These are phyloP conservation scores for Pisolithus albus DNA, from an alignment of 768 basidiomycete genomes.

Conservation along the genomic window DNA sequence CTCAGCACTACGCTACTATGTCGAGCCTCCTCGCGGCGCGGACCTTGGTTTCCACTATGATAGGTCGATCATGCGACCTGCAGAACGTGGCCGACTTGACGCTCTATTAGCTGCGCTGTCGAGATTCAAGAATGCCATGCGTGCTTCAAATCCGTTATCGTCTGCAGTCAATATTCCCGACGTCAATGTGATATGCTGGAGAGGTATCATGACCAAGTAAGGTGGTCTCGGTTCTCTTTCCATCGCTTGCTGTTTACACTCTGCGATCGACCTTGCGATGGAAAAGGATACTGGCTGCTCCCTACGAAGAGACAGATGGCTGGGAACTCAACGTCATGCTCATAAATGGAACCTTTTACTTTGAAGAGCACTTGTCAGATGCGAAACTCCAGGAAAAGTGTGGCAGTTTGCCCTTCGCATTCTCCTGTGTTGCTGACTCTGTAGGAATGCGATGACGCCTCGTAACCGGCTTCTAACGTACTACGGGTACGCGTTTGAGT, in stretches of 20 bases:
- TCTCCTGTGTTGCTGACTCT: conserved; percentile 1
- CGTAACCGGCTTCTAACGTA: conserved; percentile 62
- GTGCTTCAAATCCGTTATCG: conserved; percentile 22
- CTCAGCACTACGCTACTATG: conserved; percentile 64
- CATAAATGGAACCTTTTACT: conserved; percentile 60
- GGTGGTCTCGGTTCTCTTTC: conserved; percentile 13
- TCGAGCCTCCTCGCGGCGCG: conserved; percentile 58
- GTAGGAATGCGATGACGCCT: conserved; percentile 59
- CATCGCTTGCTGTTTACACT: conserved; percentile 5
- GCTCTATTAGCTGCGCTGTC: conserved; percentile 54
- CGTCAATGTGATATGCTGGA: conserved; percentile 62
- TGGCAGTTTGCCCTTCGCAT: conserved; percentile 13
- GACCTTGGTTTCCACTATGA: conserved; percentile 69
- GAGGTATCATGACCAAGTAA: conserved; percentile 82
- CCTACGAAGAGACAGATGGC: conserved; percentile 74
- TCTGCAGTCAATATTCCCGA: conserved; percentile 27
- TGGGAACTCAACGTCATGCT: conserved; percentile 84
- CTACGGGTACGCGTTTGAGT: conserved; percentile 87
- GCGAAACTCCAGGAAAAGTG: conserved; percentile 59
- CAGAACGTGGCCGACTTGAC: conserved; percentile 63
- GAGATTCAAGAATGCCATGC: conserved; percentile 33
- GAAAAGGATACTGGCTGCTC: conserved; percentile 70
- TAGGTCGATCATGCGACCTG: conserved; percentile 59
- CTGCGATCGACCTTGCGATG: conserved; percentile 21
- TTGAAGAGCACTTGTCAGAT: conserved; percentile 66